Percentiles rank a stretch among this genome's conserved stretches.
Conservation (phyloP, 1,284 basidiomycete species). For the Coniferiporia sulphurascens region DNA sequence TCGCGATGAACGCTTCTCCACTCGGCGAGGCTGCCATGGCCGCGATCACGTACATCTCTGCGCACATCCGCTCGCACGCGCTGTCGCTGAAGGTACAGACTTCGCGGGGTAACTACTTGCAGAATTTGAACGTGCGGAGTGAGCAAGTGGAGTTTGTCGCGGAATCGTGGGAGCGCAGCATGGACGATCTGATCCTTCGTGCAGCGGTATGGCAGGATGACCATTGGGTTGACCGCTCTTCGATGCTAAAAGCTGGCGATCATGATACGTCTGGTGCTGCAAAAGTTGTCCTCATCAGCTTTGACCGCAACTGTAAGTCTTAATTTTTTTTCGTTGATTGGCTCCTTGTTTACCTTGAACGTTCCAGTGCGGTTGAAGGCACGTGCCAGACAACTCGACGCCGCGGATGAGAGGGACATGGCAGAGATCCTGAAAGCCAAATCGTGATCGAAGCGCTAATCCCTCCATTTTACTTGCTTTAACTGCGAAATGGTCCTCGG, state of each 20-base stretch:
- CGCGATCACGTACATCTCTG: constrained; percentile 72
- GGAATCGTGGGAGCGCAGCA: constrained; percentile 63
- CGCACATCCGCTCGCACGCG: constrained; percentile 71
- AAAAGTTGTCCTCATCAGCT: constrained; percentile 85
- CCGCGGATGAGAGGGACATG: constrained; percentile 72
- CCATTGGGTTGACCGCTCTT: constrained; percentile 85
- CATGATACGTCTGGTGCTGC: constrained; percentile 45
- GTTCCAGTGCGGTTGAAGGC: constrained; percentile 73
- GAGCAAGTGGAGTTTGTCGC: constrained; percentile 79
- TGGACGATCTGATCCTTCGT: constrained; percentile 94
- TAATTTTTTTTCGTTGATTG: constrained; percentile 11
- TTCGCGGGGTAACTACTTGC: constrained; percentile 89
- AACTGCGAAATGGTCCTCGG: constrained; percentile 4
- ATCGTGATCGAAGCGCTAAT: constrained; percentile 23
- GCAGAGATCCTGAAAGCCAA: constrained; percentile 52
- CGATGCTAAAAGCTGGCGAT: constrained; percentile 48
- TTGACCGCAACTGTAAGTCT: constrained; percentile 87
- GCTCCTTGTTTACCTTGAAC: constrained; percentile 20
- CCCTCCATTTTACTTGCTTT: neutral
- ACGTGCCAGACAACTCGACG: constrained; percentile 73
- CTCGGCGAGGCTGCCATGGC: constrained; percentile 69
- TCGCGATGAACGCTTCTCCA: constrained; percentile 59
- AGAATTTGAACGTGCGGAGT: constrained; percentile 75
- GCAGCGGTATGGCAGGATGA: constrained; percentile 90
- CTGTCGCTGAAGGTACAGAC: constrained; percentile 91